These are phyloP conservation scores for Voacanga thouarsii DNA, from an alignment of 257 asterid genomes.

Conservation along the genomic window DNA sequence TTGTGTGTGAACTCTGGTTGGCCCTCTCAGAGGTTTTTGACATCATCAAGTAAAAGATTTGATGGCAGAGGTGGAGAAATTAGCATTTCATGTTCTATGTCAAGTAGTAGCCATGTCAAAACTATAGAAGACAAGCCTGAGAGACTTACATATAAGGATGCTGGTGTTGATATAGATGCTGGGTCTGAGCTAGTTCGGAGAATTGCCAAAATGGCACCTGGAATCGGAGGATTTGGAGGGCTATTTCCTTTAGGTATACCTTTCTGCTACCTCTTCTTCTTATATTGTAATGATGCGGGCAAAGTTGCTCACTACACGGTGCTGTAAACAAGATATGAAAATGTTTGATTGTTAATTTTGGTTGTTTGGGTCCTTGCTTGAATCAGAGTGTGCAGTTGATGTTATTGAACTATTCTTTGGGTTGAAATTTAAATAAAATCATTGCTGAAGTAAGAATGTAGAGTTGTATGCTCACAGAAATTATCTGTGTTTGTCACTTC, in stretches of 20 bases:
- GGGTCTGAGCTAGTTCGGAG: slow-evolving; percentile 91
- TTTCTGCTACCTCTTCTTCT: not conserved
- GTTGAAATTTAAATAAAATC: no score
- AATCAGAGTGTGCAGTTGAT: no score
- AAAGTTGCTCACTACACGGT: not conserved
- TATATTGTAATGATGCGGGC: not conserved
- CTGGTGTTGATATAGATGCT: slow-evolving; percentile 97
- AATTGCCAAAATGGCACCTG: slow-evolving; percentile 94
- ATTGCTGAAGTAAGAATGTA: no score
- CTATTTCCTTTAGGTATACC: slow-evolving; percentile 79
- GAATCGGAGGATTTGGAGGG: slow-evolving; percentile 96
- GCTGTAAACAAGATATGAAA: not conserved
- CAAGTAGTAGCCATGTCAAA: slow-evolving; percentile 28
- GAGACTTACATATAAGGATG: slow-evolving; percentile 78
- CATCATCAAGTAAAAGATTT: slow-evolving; percentile 26
- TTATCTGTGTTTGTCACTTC: no score
- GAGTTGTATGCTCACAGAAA: no score
- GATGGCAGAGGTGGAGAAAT: slow-evolving; percentile 24
- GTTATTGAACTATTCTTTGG: no score
- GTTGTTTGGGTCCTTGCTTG: no score
- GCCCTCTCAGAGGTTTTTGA: slow-evolving; percentile 18
- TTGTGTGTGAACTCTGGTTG: slow-evolving; percentile 16
- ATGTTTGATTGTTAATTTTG: no score
- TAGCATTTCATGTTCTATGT: slow-evolving; percentile 24
- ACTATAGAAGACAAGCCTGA: slow-evolving; percentile 29